Base-by-base conservation (phyloP, 1,284 basidiomycete species). In the Mycena sp. region DNA sequence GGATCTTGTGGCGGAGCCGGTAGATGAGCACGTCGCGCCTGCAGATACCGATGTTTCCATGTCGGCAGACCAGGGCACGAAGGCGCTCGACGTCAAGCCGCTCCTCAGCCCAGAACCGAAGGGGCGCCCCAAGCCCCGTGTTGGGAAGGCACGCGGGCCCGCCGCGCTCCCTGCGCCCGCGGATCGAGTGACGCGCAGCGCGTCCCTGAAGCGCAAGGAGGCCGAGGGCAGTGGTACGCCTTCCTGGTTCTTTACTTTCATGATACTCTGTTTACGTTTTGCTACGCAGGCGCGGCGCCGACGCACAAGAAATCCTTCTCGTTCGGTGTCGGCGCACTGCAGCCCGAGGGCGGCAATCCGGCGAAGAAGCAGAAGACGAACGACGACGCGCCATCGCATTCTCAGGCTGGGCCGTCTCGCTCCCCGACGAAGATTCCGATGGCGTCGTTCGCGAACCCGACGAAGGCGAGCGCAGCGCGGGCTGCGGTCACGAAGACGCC, bases 151-250 rank as follows among this genome's bases (percentile, higher is more conserved):
- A 19, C 61, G 62, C 19, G 48, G 43, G 37, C 65, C 61, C 11
- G 51, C 65, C 2, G 52, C 54, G 16, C 35, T 61, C 25, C 60
- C 60, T 1, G 58, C 45, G 5, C 56, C 61, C 16, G 65, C 61
- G 1, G 65, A 67, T 25, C 37, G 65, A 41, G 65, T 67, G 29
- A 67, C 65, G 6, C 65, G 65, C 28, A 67, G 65, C 40, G 21
- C 65, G 32, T 61, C 65, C 23, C 52, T 67, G 41, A 67, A 67
- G 49, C 61, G 65, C 29, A 67, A 67, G 38, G 65, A 67, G 51
- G 56, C 52, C 16, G 65, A 64, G 43, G 61, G 54, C 30, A 58
- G 58, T 51, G 52, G 57, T 64, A 41, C 14, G 48, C 35, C 14
- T 29, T 21, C 29, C 28, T 19, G 11, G 25, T 5, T 32, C 29